Conservation (phyloP, 1,284 basidiomycete genomes). For the Ustilago loliicola region DNA sequence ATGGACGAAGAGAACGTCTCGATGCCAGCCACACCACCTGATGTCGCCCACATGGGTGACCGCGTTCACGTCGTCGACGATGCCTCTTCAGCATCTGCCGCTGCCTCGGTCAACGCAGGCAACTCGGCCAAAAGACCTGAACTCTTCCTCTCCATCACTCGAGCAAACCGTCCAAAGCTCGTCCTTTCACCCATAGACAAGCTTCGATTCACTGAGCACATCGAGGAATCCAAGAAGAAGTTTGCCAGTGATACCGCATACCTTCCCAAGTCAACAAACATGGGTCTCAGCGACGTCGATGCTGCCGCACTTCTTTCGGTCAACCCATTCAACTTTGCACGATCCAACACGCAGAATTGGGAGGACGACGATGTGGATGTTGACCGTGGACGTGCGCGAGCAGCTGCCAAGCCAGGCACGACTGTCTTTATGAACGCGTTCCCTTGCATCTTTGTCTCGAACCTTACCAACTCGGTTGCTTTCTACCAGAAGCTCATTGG, state of each 20-base stretch:
- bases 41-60: conserved; percentile 17
- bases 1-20: conserved; percentile 43
- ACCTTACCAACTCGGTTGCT: conserved; percentile 37
- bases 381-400: conserved; percentile 26
- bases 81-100: conserved; percentile 7
- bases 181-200: conserved; percentile 32
- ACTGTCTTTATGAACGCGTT: conserved; percentile 42
- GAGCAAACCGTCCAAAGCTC: conserved; percentile 28
- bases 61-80: conserved; percentile 21
- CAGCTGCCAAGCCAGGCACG: conserved; percentile 20
- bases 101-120: conserved; percentile 17
- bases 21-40: conserved; percentile 46
- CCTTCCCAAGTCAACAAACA: conserved; percentile 54
- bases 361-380: conserved; percentile 54
- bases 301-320: conserved; percentile 44
- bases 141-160: conserved; percentile 31
- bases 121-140: conserved; percentile 21
- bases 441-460: conserved; percentile 48
- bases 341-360: conserved; percentile 27
- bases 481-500: conserved; percentile 54
- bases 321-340: conserved; percentile 48
- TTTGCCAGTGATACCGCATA: conserved; percentile 49
- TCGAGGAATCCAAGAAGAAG: conserved; percentile 43
- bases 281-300: conserved; percentile 50
- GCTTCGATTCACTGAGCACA: conserved; percentile 33